Evolutionary conservation across 176 grass and related monocot genomes (phyloP), one percentile per base, ranked within the genome.

Genomic region (Oryza rufipogon): DNA sequence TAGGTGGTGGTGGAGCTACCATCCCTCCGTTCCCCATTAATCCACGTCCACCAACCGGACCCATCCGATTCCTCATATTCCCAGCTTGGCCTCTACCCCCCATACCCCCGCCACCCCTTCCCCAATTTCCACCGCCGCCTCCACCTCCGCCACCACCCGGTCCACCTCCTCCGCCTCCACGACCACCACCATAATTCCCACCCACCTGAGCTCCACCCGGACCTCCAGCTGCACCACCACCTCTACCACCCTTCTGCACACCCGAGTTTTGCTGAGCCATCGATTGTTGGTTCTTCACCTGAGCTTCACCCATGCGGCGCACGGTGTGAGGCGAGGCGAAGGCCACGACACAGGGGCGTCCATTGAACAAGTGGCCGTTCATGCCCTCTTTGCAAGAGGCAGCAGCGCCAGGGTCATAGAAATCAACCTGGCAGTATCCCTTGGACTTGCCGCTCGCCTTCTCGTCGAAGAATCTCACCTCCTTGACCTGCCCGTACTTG

Each of bases 381-480:
- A 95, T 92, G 41, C 79, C 82, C 70, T 92, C 90, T 49, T 95
- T 92, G 81, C 93, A 95, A 15, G 90, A 64, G 13, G 85, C 38
- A 0, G 90, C 87, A 12, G 74, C 78, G 8, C 26, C 56, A 23
- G 90, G 85, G 74, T 92, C 93, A 33, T 90, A 95, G 46, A 95
- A 92, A 61, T 95, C 92, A 14, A 77, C 92, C 70, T 92, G 90
- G 81, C 90, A 90, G 79, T 92, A 95, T 8, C 93, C 90, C 90
- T 95, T 95, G 3, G 93, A 92, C 71, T 95, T 95, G 38, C 90
- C 93, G 34, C 93, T 92, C 1, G 90, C 90, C 80, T 95, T 92
- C 82, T 95, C 93, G 47, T 95, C 93, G 9, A 92, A 95, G 83
- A 91, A 95, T 30, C 85, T 85, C 20, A 95, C 86, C 74, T 95